Evolutionary conservation across 129 eudicot genomes (phyloP).

Genomic region (Artemisia tridentata): DNA sequence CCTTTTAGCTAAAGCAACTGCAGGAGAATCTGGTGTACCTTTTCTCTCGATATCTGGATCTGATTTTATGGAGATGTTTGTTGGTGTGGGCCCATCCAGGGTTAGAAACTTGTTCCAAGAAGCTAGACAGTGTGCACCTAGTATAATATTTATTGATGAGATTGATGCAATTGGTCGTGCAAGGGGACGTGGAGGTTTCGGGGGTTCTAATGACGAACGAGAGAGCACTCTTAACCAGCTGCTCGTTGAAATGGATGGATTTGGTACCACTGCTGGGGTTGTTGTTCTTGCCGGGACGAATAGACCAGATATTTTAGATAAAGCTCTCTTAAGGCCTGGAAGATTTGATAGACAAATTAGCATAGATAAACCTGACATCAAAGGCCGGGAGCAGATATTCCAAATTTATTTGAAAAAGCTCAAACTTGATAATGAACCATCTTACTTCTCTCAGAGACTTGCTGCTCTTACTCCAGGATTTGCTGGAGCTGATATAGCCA

Average conservation of each 20-base stretch:
- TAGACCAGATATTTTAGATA: constrained; percentile 85
- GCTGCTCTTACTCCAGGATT: constrained; percentile 96
- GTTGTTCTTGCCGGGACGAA: constrained; percentile 97
- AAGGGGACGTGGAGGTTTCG: constrained; percentile 88
- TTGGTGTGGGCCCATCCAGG: constrained; percentile 97
- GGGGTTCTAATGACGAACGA: constrained; percentile 79
- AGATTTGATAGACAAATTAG: constrained; percentile 86
- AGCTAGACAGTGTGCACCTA: constrained; percentile 92
- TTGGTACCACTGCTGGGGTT: constrained; percentile 86
- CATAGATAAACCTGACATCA: constrained; percentile 88
- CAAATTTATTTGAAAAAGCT: constrained; percentile 69
- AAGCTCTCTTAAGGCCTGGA: constrained; percentile 92
- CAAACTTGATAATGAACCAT: constrained; percentile 83
- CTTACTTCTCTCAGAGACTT: constrained; percentile 81
- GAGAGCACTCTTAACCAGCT: constrained; percentile 90
- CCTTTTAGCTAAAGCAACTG: constrained; percentile 88
- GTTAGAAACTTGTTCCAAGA: constrained; percentile 89
- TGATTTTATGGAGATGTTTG: constrained; percentile 97
- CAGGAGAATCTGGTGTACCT: constrained; percentile 94
- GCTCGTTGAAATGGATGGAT: constrained; percentile 97
- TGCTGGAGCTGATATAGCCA: constrained; percentile 96
- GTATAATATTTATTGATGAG: constrained; percentile 89
- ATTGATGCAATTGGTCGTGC: constrained; percentile 96
- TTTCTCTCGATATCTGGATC: constrained; percentile 86
- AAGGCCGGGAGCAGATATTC: constrained; percentile 89